These are phyloP conservation scores for Mariannaea elegans DNA, from an alignment of 2,329 filamentous ascomycete species.

Conservation along the genomic window DNA sequence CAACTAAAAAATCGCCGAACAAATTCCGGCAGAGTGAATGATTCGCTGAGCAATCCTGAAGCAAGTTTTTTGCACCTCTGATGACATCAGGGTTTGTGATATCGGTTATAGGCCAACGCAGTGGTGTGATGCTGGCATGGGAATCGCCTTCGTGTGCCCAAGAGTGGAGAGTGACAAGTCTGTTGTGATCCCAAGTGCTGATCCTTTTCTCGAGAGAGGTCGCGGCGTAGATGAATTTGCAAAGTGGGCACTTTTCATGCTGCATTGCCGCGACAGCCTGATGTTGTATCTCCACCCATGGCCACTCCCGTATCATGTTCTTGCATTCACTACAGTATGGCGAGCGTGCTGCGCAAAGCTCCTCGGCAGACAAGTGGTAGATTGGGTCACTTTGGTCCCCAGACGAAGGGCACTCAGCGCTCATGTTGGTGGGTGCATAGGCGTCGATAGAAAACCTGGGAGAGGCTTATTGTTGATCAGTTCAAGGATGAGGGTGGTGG, in stretches of 20 bases:
- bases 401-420: too few species aligned
- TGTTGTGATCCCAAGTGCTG: neutral
- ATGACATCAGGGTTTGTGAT: neutral
- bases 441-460: too few species aligned
- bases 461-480: too few species aligned
- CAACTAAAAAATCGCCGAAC: neutral
- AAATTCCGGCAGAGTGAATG: neutral
- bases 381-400: too few species aligned
- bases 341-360: too few species aligned
- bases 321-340: constrained; percentile 2
- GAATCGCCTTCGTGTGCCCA: neutral
- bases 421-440: too few species aligned
- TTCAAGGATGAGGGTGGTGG: too few species aligned
- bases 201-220: neutral
- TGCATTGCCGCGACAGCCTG: neutral
- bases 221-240: neutral
- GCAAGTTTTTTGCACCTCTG: neutral
- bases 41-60: neutral
- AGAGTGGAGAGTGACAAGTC: neutral
- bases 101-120: neutral
- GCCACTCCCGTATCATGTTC: neutral
- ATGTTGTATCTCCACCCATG: neutral
- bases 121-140: neutral
- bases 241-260: neutral
- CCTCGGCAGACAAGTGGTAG: too few species aligned